phyloP scores from a whole-genome alignment of 345 rosid genomes.

The Hibiscus mutabilis region DNA sequence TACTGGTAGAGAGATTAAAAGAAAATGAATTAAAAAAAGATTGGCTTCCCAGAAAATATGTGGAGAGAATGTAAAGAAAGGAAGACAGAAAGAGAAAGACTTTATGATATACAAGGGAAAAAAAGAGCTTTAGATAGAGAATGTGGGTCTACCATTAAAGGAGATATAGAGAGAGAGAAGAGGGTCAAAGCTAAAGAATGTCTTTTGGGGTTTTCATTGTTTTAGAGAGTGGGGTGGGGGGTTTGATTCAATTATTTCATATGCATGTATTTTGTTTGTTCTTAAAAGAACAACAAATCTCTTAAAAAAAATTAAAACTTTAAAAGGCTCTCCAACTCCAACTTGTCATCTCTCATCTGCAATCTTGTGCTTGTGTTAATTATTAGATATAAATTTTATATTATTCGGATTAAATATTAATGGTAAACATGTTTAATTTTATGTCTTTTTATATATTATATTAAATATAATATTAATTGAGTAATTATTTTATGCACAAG shows the following conservation, averaged over 20 bases:
- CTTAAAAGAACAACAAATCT: background rate
- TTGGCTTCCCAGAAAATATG: background rate
- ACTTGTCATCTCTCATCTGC: conserved; percentile 8
- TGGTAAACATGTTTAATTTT: no score
- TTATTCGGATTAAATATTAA: no score
- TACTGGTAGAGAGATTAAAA: background rate
- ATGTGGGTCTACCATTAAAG: conserved; percentile 4
- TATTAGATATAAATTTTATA: no score
- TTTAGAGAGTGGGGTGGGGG: background rate
- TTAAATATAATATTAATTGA: no score
- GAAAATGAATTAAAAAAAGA: background rate
- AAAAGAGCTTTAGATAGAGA: background rate
- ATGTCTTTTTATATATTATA: no score
- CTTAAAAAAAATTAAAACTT: background rate
- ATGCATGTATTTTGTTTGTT: background rate
- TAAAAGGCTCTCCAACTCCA: conserved; percentile 12
- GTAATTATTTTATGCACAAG: no score
- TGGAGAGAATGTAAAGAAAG: background rate
- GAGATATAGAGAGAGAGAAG: conserved; percentile 11
- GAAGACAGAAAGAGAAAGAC: conserved; percentile 4
- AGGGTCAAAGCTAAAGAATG: conserved; percentile 45
- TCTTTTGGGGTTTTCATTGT: background rate
- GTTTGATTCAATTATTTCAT: background rate
- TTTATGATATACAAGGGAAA: background rate
- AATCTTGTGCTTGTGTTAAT: background rate